Evolutionary conservation across 2,329 filamentous ascomycete genomes (phyloP).

Genomic region (Thyridium curvatum): DNA sequence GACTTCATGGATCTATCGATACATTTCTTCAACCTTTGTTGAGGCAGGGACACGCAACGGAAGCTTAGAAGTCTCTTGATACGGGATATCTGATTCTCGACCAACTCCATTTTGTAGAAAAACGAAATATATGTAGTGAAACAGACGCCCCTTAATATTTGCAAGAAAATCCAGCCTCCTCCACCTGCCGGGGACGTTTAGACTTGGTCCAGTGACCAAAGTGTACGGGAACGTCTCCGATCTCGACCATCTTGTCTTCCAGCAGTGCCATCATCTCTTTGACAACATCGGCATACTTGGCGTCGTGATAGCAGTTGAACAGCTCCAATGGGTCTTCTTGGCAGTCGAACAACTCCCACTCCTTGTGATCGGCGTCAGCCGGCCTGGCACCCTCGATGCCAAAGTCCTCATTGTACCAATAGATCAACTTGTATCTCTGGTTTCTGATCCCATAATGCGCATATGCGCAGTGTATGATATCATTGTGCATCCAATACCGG

Average conservation of each 20-base stretch:
- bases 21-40: too few relatives aligned
- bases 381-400: constrained; percentile 36
- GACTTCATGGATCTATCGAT: too few relatives aligned
- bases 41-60: too few relatives aligned
- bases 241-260: constrained; percentile 44
- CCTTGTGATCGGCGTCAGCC: constrained; percentile 29
- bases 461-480: constrained; percentile 40
- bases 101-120: too few relatives aligned
- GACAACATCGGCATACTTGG: constrained; percentile 28
- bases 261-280: constrained; percentile 31
- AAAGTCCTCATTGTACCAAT: constrained; percentile 47
- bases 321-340: constrained; percentile 40
- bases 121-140: too few relatives aligned
- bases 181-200: too few relatives aligned
- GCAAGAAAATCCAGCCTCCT: too few relatives aligned
- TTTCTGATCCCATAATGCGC: constrained; percentile 47
- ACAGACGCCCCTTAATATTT: too few relatives aligned
- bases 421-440: constrained; percentile 47
- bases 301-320: constrained; percentile 37
- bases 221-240: constrained; percentile 38
- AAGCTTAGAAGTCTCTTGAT: too few relatives aligned
- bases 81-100: too few relatives aligned
- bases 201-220: too few relatives aligned
- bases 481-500: constrained; percentile 50
- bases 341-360: constrained; percentile 52